Percentiles rank a stretch among this genome's conserved stretches.
These are phyloP conservation scores for Circinella minor DNA, from an alignment of 371 early-diverging fungal genomes.

Conservation along the genomic window DNA sequence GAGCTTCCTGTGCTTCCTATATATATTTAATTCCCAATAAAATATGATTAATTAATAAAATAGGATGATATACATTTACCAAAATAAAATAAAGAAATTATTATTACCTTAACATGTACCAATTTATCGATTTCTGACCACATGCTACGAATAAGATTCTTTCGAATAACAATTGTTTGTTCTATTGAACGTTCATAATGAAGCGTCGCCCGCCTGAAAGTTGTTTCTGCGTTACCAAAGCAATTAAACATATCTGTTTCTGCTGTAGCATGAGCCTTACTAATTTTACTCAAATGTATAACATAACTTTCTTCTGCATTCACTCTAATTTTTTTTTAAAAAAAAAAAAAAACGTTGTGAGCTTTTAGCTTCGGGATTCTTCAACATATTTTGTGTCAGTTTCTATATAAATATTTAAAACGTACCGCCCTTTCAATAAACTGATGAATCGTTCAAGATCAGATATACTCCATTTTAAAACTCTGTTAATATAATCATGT, in stretches of 20 bases:
- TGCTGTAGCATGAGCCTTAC: constrained; percentile 19
- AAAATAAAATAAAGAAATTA: neutral
- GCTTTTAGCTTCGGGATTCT: too few relatives aligned
- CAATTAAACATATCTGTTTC: constrained; percentile 29
- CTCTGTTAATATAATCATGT: constrained; percentile 40
- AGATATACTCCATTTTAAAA: constrained; percentile 46
- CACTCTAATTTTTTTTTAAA: constrained; percentile 22
- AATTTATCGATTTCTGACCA: constrained; percentile 19
- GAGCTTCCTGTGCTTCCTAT: constrained; percentile 42
- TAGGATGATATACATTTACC: neutral
- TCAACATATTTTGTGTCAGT: neutral
- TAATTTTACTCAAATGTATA: constrained; percentile 34
- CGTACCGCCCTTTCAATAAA: constrained; percentile 44
- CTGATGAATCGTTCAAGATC: constrained; percentile 48
- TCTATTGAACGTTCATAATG: constrained; percentile 41
- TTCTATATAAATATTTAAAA: neutral
- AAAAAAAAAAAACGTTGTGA: neutral
- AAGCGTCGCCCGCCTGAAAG: constrained; percentile 28
- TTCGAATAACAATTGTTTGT: constrained; percentile 32
- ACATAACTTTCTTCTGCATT: constrained; percentile 48
- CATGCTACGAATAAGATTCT: constrained; percentile 26
- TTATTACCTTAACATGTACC: constrained; percentile 19
- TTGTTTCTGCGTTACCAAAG: constrained; percentile 33
- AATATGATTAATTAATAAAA: neutral
- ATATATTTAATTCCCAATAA: neutral